Base-by-base conservation (phyloP, 1,284 basidiomycete species). In the Pisolithus thermaeus region DNA sequence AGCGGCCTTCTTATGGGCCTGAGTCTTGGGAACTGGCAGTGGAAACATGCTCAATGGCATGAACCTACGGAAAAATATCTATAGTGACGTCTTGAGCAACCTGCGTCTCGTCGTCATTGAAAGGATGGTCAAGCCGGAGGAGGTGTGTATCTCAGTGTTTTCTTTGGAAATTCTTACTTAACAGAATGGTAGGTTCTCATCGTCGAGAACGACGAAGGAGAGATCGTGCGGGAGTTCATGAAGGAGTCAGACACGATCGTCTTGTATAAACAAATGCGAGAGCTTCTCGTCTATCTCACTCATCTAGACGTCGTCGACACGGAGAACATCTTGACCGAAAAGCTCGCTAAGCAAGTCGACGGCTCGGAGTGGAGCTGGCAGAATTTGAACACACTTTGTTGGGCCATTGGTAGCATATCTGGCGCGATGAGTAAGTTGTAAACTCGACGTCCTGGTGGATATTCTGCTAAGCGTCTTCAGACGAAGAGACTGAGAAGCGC, bases 351-450 rank as follows among this genome's bases (percentile, higher is more conserved):
- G 73, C 97, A 99, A 78, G 93, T 97, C 12, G 95, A 97, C 63
- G 93, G 94, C 12, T 86, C 90, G 18, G 97, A 99, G 72, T 99
- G 97, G 97, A 97, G 93, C 32, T 99, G 97, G 97, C 90, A 96
- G 64, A 99, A 99, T 70, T 77, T 99, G 56, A 99, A 99, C 73
- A 99, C 97, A 2, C 83, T 99, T 16, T 99, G 97, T 70, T 99
- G 97, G 97, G 97, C 97, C 42, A 99, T 99, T 62, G 97, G 97
- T 53, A 98, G 95, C 3, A 99, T 99, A 58, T 98, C 96, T 28
- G 95, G 95, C 51, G 95, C 97, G 3, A 99, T 99, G 97, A 97
- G 93, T 93, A 65, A 69, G 88, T 80, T 12, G 40, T 20, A 18
- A 52, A 37, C 28, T 35, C 12, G 45, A 22, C 27, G 11, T 45